Evolutionary conservation across 2,329 filamentous ascomycete genomes (phyloP).

Genomic region (Gliomastix tumulicola): DNA sequence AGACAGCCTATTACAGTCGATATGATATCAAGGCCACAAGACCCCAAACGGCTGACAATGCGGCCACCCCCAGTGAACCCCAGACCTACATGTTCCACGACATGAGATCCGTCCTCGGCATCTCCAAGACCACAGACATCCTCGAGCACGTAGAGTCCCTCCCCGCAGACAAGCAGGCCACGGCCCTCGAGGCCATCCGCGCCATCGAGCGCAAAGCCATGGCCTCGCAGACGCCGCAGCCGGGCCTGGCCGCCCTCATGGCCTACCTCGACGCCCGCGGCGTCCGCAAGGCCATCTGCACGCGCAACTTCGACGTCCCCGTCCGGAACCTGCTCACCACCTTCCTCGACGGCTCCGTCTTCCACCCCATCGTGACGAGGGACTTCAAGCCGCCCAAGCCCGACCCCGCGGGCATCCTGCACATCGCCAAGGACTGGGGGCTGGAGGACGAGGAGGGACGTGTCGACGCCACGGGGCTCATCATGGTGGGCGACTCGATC

Average conservation of each 20-base stretch:
- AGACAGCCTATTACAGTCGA: too few relatives aligned
- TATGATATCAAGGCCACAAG: too few relatives aligned
- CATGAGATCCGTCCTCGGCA: conserved; percentile 72
- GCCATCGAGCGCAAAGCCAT: conserved; percentile 77
- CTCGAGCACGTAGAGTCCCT: conserved; percentile 80
- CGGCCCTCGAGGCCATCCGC: conserved; percentile 68
- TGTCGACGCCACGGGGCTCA: conserved; percentile 38
- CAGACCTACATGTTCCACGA: conserved; percentile 94
- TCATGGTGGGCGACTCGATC: conserved; percentile 72
- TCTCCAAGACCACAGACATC: conserved; percentile 71
- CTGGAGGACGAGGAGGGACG: conserved; percentile 25
- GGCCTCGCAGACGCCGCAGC: conserved; percentile 71
- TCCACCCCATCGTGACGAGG: conserved; percentile 75
- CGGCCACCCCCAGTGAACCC: too few relatives aligned
- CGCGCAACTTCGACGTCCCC: conserved; percentile 82
- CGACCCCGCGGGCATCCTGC: conserved; percentile 77
- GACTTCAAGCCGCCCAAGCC: conserved; percentile 83
- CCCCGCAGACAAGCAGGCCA: conserved; percentile 48
- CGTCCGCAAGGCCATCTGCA: conserved; percentile 80
- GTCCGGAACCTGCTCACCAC: conserved; percentile 68
- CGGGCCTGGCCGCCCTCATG: conserved; percentile 74
- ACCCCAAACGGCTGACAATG: too few relatives aligned
- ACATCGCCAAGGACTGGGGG: conserved; percentile 75
- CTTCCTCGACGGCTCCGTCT: conserved; percentile 62
- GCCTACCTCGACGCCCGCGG: conserved; percentile 63